Base-by-base conservation (phyloP, 306 rosid species). In the Biancaea sappan region DNA sequence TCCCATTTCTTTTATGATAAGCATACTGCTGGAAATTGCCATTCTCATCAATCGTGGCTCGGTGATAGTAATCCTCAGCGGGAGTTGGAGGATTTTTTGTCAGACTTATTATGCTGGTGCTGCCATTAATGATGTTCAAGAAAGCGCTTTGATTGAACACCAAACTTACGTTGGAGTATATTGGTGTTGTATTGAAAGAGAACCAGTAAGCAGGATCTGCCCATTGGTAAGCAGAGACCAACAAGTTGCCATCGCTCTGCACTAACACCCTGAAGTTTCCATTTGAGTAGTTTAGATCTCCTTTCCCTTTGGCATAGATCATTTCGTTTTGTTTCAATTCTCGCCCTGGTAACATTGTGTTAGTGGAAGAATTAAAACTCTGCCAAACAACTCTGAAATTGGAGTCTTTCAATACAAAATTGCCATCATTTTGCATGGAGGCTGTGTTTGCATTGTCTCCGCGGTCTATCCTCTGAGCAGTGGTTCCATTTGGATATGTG, bases 11-110 rank as follows among this genome's bases (percentile, higher is more conserved):
- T 31, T 54, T 64, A 41, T 69, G 77, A 50, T 78, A 82, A 37
- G 67, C 63, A 74, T 35, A 78, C 14, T 69, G 86, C 31, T 69
- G 74, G 35, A 82, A 82, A 29, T 73, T 77, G 0, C 83, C 83
- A 69, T 63, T 4, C 41, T 82, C 74, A 21, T 73, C 77, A 9
- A 78, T 57, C 0, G 80, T 78, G 26, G 67, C 80, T 11, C 74
- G 70, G 29, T 72, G 80, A 46, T 73, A 82, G 48, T 73, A 82
- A 48, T 77, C 86, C 15, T 69, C 16, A 2, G 48, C 72, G 7
- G 77, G 77, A 50, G 77, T 61, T 68, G 77, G 65, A 34, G 63
- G 15, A 24, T 14, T 29, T 28, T 24, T 38, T 1, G 73, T 73
- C n/a, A 82, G 14, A 21, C 5, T 0, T 32, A 35, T 29, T 58